Percentiles rank a stretch among this genome's conserved stretches.
Conservation (phyloP, 148 eudicot genomes). For the Dysphania ambrosioides region DNA sequence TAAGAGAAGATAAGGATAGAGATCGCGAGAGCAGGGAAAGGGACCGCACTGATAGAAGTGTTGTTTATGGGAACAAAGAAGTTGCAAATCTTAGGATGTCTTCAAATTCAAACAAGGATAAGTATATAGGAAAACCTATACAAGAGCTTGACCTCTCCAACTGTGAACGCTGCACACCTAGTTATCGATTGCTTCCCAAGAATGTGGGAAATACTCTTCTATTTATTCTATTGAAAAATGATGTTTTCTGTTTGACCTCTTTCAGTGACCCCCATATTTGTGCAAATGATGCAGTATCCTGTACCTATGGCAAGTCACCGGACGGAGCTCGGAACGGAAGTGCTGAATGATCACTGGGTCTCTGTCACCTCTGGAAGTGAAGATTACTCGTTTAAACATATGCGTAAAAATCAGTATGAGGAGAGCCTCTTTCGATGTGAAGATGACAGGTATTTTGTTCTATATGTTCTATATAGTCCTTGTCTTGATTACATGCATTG, state of each 20-base stretch:
- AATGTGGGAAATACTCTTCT: constrained; percentile 47
- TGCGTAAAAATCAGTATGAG: constrained; percentile 97
- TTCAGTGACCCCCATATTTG: constrained; percentile 10
- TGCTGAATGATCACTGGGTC: constrained; percentile 93
- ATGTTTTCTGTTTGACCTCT: constrained; percentile 4
- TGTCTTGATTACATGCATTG: background rate
- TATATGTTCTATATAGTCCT: background rate
- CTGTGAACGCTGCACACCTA: constrained; percentile 89
- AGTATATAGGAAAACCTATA: constrained; percentile 57
- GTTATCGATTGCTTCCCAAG: constrained; percentile 95
- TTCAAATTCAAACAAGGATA: constrained; percentile 45
- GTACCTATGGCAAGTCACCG: constrained; percentile 81
- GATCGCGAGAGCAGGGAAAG: constrained; percentile 56
- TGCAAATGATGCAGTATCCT: constrained; percentile 63
- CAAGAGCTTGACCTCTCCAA: constrained; percentile 93
- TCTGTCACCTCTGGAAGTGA: constrained; percentile 99
- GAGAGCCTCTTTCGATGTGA: constrained; percentile 98
- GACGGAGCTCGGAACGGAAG: constrained; percentile 81
- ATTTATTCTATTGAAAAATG: background rate
- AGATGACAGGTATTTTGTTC: constrained; percentile 75
- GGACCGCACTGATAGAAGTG: constrained; percentile 53
- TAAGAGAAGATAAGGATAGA: constrained; percentile 48
- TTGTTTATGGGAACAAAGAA: constrained; percentile 43
- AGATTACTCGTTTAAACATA: constrained; percentile 93
- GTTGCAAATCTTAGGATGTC: constrained; percentile 48